These are phyloP conservation scores for Spongospora subterranea DNA, from an alignment of 208 protist genomes.

Conservation along the genomic window DNA sequence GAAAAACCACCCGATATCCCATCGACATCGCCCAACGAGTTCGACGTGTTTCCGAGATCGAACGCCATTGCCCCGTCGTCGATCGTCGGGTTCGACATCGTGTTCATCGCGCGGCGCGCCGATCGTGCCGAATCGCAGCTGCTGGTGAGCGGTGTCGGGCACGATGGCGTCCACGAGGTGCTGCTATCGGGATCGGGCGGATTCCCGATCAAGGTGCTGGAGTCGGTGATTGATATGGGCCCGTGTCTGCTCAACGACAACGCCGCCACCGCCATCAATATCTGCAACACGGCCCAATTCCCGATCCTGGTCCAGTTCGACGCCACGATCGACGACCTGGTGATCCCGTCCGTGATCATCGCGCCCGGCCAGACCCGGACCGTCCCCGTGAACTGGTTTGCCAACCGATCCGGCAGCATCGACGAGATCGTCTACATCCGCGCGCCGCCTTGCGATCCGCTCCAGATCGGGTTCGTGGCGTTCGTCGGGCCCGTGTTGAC, in stretches of 20 bases:
- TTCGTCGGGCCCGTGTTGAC: conserved; percentile 9
- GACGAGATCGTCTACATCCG: conserved; percentile 37
- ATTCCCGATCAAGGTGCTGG: not conserved
- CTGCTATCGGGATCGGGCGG: not conserved
- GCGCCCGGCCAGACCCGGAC: conserved; percentile 1
- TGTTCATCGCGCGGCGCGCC: not conserved
- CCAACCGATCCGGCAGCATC: not conserved
- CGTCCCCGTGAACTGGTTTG: not conserved
- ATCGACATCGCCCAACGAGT: not conserved
- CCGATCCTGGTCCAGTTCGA: conserved; percentile 33
- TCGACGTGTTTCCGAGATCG: not conserved
- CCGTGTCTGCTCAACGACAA: not conserved
- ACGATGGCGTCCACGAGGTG: not conserved
- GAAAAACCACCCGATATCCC: too few relatives aligned
- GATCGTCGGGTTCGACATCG: not conserved
- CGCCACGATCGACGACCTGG: not conserved
- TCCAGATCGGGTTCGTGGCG: not conserved
- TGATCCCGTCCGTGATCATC: not conserved
- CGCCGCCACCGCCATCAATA: not conserved
- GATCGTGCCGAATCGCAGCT: not conserved
- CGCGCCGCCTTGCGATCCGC: not conserved
- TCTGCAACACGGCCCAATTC: not conserved
- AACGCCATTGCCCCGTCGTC: not conserved
- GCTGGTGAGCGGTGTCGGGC: not conserved
- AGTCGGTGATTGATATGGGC: conserved; percentile 26